These are phyloP conservation scores for Pichia sp. DNA, from an alignment of 1,139 yeast species.

Conservation along the genomic window DNA sequence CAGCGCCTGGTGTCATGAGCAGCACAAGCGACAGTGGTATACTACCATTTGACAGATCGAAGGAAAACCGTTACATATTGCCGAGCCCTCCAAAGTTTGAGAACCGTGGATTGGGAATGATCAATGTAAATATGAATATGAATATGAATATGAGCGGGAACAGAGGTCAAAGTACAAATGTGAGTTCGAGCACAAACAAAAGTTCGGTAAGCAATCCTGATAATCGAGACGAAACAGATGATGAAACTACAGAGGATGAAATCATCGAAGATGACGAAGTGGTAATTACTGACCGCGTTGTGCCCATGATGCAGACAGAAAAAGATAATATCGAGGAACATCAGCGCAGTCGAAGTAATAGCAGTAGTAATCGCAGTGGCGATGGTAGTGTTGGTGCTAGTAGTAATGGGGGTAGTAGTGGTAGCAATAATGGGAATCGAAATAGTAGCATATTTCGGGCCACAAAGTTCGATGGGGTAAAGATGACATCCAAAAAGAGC, in stretches of 20 bases:
- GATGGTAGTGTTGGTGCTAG: constrained; percentile 1
- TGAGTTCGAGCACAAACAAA: not conserved
- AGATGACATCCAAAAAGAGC: constrained; percentile 9
- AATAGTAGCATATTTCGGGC: constrained; percentile 5
- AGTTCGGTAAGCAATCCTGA: not conserved
- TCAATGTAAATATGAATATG: not conserved
- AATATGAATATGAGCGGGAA: not conserved
- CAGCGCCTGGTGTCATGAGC: constrained; percentile 9
- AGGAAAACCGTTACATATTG: constrained; percentile 1
- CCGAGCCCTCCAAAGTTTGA: constrained; percentile 8
- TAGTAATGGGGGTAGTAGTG: not conserved
- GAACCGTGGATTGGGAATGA: constrained; percentile 1
- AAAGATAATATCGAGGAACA: not conserved
- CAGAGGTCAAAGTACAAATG: not conserved
- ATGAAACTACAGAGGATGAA: constrained; percentile 27
- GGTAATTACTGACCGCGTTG: not conserved
- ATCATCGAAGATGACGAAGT: constrained; percentile 21
- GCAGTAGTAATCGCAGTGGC: not conserved
- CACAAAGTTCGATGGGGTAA: constrained; percentile 7
- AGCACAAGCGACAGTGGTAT: constrained; percentile 3
- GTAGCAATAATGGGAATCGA: not conserved
- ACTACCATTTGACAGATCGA: not conserved
- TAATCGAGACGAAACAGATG: constrained; percentile 11
- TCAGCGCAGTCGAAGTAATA: not conserved
- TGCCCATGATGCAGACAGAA: not conserved